Percentiles rank a stretch among this genome's conserved stretches.
Conservation (phyloP, 2,329 filamentous ascomycete genomes). For the Colletotrichum caudatum region DNA sequence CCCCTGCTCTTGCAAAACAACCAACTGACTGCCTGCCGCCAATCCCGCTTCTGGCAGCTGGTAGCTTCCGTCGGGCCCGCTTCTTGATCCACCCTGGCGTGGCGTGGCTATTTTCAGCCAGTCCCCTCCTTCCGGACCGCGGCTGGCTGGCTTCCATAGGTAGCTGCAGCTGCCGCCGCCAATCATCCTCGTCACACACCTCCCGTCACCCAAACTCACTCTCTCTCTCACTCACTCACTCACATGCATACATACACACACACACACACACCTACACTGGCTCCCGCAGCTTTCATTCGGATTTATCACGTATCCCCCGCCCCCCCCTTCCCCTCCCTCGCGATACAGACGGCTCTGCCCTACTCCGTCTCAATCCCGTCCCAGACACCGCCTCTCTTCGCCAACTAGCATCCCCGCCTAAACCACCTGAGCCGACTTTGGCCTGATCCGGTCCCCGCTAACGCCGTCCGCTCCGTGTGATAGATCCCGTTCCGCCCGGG, state of each 20-base stretch:
- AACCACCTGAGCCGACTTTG: neutral
- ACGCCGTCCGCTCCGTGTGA: conserved; percentile 28
- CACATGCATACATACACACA: neutral
- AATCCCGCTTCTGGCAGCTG: neutral
- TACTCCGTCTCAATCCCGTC: neutral
- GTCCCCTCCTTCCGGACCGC: neutral
- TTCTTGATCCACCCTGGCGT: too few relatives aligned
- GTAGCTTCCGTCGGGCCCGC: too few relatives aligned
- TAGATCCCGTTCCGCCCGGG: conserved; percentile 29
- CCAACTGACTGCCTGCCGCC: too few relatives aligned
- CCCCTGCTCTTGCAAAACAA: too few relatives aligned
- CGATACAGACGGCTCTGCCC: conserved; percentile 4
- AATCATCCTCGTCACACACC: neutral
- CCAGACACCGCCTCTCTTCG: conserved; percentile 2
- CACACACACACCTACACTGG: neutral
- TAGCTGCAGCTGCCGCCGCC: neutral
- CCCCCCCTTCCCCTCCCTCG: neutral
- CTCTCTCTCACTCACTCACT: neutral
- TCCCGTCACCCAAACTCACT: neutral
- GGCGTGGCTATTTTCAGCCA: neutral
- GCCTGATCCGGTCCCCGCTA: neutral
- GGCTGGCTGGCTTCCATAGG: too few relatives aligned
- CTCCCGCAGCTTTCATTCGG: neutral
- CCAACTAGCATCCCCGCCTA: neutral
- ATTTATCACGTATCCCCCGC: conserved; percentile 28